These are phyloP conservation scores for Fistulifera pelliculosa DNA, from an alignment of 108 stramenopile species.

Conservation along the genomic window DNA sequence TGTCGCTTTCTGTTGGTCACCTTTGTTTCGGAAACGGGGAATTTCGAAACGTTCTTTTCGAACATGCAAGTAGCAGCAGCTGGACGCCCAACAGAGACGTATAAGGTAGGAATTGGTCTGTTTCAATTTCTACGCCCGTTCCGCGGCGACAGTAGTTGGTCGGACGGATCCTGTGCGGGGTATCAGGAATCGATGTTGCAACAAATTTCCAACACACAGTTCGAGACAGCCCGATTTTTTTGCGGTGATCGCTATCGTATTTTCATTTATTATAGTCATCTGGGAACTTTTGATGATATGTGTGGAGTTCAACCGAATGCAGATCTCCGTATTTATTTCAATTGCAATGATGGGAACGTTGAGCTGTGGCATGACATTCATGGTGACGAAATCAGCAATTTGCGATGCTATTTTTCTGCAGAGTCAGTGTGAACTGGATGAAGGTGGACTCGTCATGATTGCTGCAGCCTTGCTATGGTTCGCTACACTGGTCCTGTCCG, in stretches of 20 bases:
- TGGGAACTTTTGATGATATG: slow-evolving; percentile 1
- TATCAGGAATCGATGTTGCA: slow-evolving; percentile 6
- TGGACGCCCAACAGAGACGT: not conserved
- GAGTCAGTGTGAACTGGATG: slow-evolving; percentile 3
- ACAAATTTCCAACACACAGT: not conserved
- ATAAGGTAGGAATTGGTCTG: slow-evolving; percentile 3
- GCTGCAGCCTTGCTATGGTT: slow-evolving; percentile 6
- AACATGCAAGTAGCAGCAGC: not conserved
- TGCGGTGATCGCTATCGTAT: not conserved
- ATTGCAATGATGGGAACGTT: not conserved
- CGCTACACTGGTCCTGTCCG: not conserved
- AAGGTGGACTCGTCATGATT: slow-evolving; percentile 7
- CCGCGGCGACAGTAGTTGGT: not conserved
- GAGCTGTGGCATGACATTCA: not conserved
- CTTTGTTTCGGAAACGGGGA: slow-evolving; percentile 5
- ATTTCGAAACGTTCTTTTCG: slow-evolving; percentile 8
- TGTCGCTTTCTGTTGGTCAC: slow-evolving; percentile 6
- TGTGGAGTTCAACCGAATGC: not conserved
- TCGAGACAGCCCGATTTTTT: slow-evolving; percentile 3
- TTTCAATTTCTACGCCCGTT: slow-evolving; percentile 8
- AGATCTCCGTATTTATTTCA: not conserved
- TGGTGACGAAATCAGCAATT: slow-evolving; percentile 1
- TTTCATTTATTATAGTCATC: not conserved
- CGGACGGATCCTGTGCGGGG: slow-evolving; percentile 9
- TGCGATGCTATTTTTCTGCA: not conserved